Evolutionary conservation across 495 filamentous ascomycete species (phyloP).

Genomic region (Aspergillus steynii): DNA sequence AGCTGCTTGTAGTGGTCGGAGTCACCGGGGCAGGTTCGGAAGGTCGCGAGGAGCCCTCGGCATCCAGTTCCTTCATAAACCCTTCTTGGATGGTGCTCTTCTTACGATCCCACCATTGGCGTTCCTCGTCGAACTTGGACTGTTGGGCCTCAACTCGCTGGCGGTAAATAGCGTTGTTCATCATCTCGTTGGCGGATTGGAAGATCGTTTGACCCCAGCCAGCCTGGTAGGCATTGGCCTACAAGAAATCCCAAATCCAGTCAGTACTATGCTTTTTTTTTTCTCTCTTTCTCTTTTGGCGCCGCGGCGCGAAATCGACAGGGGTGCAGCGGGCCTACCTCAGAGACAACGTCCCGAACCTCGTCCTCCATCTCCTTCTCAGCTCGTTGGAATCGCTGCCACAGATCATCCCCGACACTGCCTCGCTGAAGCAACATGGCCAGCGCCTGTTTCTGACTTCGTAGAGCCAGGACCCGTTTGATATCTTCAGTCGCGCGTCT

Average conservation of each 20-base stretch:
- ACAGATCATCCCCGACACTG: constrained; percentile 93
- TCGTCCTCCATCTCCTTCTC: constrained; percentile 99
- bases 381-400: constrained; percentile 85
- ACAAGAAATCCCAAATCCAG: background rate
- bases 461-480: constrained; percentile 79
- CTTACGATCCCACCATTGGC: constrained; percentile 89
- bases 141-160: constrained; percentile 65
- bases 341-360: constrained; percentile 85
- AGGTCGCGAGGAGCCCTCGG: constrained; percentile 26
- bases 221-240: constrained; percentile 85
- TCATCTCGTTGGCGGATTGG: constrained; percentile 87
- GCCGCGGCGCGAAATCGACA: background rate
- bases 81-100: constrained; percentile 68
- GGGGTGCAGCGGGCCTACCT: constrained; percentile 55
- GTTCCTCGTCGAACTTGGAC: constrained; percentile 66
- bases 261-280: constrained; percentile 1
- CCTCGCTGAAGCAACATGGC: constrained; percentile 81
- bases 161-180: constrained; percentile 64
- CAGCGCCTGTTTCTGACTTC: constrained; percentile 81
- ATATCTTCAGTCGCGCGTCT: constrained; percentile 91
- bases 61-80: constrained; percentile 83
- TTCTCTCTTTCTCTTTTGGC: background rate
- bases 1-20: constrained; percentile 21
- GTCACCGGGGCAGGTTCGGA: constrained; percentile 7
- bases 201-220: constrained; percentile 95